Evolutionary conservation across 208 protist genomes (phyloP).

Genomic region (Crithidia sp.): DNA sequence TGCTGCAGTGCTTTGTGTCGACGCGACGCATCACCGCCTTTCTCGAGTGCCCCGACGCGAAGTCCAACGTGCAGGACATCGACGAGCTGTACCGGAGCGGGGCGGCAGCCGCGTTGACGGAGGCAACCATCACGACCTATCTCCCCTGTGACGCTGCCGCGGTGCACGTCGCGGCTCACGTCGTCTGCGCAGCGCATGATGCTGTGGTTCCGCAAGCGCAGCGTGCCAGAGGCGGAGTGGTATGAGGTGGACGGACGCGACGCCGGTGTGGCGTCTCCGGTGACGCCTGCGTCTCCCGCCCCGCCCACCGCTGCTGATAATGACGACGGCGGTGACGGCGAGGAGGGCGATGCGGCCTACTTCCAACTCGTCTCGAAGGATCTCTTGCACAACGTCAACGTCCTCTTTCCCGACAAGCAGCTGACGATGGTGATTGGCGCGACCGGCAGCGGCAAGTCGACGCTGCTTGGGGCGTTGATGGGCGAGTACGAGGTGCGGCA

Average conservation of each 20-base stretch:
- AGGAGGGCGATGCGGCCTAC: slow-evolving; percentile 21
- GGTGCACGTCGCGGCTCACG: slow-evolving; percentile 16
- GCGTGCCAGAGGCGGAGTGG: slow-evolving; percentile 38
- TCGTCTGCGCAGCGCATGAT: slow-evolving; percentile 20
- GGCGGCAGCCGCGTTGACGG: slow-evolving; percentile 35
- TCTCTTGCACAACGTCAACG: slow-evolving; percentile 50
- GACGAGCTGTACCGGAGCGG: slow-evolving; percentile 14
- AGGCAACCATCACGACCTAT: slow-evolving; percentile 31
- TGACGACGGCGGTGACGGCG: background rate
- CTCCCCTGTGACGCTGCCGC: slow-evolving; percentile 34
- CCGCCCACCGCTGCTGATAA: background rate
- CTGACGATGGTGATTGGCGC: slow-evolving; percentile 62
- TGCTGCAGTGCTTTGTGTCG: slow-evolving; percentile 81
- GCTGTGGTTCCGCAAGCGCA: slow-evolving; percentile 29
- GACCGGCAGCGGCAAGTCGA: slow-evolving; percentile 85
- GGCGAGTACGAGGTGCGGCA: slow-evolving; percentile 40
- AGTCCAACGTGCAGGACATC: slow-evolving; percentile 26
- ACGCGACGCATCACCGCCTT: slow-evolving; percentile 68
- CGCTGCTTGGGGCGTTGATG: slow-evolving; percentile 57
- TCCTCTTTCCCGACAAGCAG: slow-evolving; percentile 39
- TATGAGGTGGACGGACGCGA: slow-evolving; percentile 3
- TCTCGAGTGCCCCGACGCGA: slow-evolving; percentile 50
- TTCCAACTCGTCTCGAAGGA: slow-evolving; percentile 46
- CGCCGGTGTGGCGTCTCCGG: background rate
- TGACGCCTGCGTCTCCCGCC: background rate